A percentile compares a stretch with the other conserved stretches of the same genome.
Conservation (phyloP, 129 eudicot species). For the Deinandra increscens region DNA sequence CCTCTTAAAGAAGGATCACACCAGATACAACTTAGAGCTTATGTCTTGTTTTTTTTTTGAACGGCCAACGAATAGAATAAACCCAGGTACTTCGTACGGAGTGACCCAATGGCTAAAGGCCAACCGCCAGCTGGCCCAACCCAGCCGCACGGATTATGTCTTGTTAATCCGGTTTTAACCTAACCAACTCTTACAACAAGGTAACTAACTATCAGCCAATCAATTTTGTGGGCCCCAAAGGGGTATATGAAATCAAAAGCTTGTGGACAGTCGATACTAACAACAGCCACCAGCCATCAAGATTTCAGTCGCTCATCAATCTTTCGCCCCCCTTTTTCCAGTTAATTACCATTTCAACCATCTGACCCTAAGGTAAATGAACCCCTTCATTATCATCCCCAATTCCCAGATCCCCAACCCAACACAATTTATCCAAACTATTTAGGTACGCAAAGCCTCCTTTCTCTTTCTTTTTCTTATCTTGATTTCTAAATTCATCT, state of each 20-base stretch:
- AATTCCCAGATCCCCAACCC: constrained; percentile 20
- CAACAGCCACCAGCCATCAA: constrained; percentile 26
- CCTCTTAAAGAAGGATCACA: no score
- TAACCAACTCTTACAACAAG: no score
- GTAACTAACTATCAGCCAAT: constrained; percentile 22
- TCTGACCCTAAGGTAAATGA: constrained; percentile 3
- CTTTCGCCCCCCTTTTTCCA: neutral
- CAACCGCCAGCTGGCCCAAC: no score
- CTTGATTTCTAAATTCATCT: constrained; percentile 4
- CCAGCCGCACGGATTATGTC: no score
- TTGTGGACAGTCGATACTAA: constrained; percentile 25
- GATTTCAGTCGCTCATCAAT: neutral
- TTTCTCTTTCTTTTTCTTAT: constrained; percentile 16
- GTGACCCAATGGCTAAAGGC: no score
- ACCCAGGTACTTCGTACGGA: no score
- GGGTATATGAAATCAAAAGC: constrained; percentile 28
- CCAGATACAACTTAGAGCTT: no score
- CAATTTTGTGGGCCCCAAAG: constrained; percentile 29
- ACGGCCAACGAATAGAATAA: no score
- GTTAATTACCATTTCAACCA: constrained; percentile 23
- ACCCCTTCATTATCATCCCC: constrained; percentile 28
- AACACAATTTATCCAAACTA: constrained; percentile 14
- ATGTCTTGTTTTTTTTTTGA: no score
- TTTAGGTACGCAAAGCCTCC: constrained; percentile 22
- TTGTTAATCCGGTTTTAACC: no score